A percentile compares a stretch with the other conserved stretches of the same genome.
phyloP scores from a whole-genome alignment of 306 rosid genomes.

The Rosa chinensis region DNA sequence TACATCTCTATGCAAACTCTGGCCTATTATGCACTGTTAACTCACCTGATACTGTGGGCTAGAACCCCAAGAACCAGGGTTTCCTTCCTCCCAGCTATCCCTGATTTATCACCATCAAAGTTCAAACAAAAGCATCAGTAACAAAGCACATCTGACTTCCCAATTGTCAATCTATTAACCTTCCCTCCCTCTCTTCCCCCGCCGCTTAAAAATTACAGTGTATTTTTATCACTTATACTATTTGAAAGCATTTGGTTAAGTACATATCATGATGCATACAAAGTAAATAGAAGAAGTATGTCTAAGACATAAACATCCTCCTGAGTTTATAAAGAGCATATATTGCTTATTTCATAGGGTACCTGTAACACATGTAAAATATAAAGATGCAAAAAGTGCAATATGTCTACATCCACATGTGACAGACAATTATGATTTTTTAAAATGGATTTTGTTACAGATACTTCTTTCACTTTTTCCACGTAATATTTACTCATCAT shows the following conservation, averaged over 20 bases:
- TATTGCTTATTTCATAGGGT: background rate
- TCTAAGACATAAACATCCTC: background rate
- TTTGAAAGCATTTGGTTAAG: background rate
- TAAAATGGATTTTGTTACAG: background rate
- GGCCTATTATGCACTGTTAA: constrained; percentile 10
- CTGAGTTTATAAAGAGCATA: background rate
- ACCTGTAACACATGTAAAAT: background rate
- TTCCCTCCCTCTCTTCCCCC: background rate
- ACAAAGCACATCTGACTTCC: background rate
- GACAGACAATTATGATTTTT: background rate
- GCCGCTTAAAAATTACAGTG: background rate
- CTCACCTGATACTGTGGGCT: constrained; percentile 96
- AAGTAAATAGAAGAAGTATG: background rate
- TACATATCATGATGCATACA: background rate
- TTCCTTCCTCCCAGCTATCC: constrained; percentile 99
- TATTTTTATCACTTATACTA: background rate
- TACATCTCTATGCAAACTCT: background rate
- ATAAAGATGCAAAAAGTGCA: background rate
- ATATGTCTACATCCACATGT: background rate
- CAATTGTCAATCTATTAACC: background rate
- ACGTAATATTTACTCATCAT: background rate
- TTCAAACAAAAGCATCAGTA: constrained; percentile 22
- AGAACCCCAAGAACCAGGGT: constrained; percentile 94
- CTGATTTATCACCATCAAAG: constrained; percentile 41
- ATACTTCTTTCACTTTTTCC: background rate